Conservation (phyloP, 139 green algal genomes). For the Auxenochlorella pyrenoidosa region DNA sequence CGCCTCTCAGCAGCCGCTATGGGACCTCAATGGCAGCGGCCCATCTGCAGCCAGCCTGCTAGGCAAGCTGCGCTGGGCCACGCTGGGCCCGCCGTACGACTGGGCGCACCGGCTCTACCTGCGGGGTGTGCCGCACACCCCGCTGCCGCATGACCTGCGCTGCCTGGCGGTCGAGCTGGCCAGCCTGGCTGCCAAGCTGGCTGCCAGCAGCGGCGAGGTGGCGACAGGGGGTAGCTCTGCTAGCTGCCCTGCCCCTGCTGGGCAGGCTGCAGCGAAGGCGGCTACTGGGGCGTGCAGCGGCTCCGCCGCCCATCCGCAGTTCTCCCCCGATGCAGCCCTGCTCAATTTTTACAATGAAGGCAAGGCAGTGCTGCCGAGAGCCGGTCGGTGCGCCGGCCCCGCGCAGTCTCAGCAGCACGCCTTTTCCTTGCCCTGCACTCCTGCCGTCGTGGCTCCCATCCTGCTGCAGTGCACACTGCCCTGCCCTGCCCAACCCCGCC, state of each 20-base stretch:
- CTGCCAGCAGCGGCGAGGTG: not conserved
- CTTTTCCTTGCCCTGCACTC: not conserved
- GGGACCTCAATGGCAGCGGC: not conserved
- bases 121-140: slow-evolving; percentile 34
- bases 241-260: not conserved
- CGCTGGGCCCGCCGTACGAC: slow-evolving; percentile 83
- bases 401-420: too few relatives aligned
- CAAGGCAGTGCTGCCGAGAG: not conserved
- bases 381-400: not conserved
- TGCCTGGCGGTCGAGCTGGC: slow-evolving; percentile 32
- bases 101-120: slow-evolving; percentile 81
- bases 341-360: slow-evolving; percentile 89
- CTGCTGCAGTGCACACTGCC: not conserved
- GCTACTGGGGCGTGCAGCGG: not conserved
- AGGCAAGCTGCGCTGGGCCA: slow-evolving; percentile 83
- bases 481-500: not conserved
- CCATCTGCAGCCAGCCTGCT: slow-evolving; percentile 66
- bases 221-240: not conserved
- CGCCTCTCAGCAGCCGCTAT: not conserved
- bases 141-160: slow-evolving; percentile 43
- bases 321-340: slow-evolving; percentile 82
- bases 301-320: slow-evolving; percentile 4
- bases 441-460: not conserved
- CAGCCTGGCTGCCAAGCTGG: not conserved
- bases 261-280: not conserved